Evolutionary conservation across 495 filamentous ascomycete species (phyloP).

Genomic region (Aspergillus affinis): DNA sequence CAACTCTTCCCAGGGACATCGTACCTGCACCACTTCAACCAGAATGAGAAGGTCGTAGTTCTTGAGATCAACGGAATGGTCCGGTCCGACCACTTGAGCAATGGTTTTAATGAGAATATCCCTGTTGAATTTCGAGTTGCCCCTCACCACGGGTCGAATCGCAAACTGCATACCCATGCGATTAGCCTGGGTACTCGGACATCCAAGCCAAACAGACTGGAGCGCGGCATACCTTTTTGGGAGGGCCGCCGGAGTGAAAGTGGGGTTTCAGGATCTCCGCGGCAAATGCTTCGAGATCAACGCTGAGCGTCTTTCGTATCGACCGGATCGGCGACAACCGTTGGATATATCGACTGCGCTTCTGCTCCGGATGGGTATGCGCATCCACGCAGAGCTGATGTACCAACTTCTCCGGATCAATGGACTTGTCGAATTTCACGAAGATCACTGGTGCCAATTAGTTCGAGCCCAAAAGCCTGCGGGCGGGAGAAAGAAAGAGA

Average conservation of each 20-base stretch:
- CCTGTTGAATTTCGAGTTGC: slow-evolving; percentile 72
- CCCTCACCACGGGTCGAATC: slow-evolving; percentile 80
- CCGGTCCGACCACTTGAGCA: slow-evolving; percentile 62
- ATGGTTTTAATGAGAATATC: slow-evolving; percentile 76
- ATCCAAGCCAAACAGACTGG: not conserved
- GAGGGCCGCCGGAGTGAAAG: slow-evolving; percentile 61
- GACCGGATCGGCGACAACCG: slow-evolving; percentile 77
- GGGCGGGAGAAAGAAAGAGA: slow-evolving; percentile 59
- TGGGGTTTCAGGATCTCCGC: slow-evolving; percentile 65
- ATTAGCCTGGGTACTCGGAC: not conserved
- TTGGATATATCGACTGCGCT: slow-evolving; percentile 74
- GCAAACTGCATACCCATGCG: slow-evolving; percentile 63
- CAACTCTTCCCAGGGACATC: slow-evolving; percentile 17
- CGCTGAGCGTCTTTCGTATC: slow-evolving; percentile 75
- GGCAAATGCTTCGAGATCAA: slow-evolving; percentile 71
- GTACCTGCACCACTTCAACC: slow-evolving; percentile 85
- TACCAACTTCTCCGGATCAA: slow-evolving; percentile 81
- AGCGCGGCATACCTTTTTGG: slow-evolving; percentile 47
- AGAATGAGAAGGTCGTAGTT: slow-evolving; percentile 82
- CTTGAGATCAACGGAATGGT: slow-evolving; percentile 81
- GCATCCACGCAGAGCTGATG: slow-evolving; percentile 70
- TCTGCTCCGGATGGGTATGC: slow-evolving; percentile 45
- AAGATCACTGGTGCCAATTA: slow-evolving; percentile 40
- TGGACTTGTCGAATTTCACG: slow-evolving; percentile 53
- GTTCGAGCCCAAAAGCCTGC: slow-evolving; percentile 15